Percentiles rank a stretch among this genome's conserved stretches.
phyloP scores from a whole-genome alignment of 768 basidiomycete genomes.

The Cyclocybe aegerita region DNA sequence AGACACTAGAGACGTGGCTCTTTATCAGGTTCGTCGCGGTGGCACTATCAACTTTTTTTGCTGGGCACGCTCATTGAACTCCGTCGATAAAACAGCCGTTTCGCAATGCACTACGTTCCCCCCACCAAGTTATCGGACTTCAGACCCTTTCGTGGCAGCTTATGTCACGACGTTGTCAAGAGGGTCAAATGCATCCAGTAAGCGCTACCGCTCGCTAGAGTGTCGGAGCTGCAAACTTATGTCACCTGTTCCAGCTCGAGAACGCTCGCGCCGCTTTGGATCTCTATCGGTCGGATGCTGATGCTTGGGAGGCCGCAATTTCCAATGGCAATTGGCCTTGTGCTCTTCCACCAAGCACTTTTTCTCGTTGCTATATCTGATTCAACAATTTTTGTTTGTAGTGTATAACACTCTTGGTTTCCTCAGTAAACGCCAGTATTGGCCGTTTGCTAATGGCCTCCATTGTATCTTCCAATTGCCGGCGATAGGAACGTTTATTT shows the following conservation, averaged over 20 bases:
- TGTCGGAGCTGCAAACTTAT: slow-evolving; percentile 12
- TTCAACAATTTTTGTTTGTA: not conserved
- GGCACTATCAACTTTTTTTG: too few relatives aligned
- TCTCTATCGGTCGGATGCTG: slow-evolving; percentile 53
- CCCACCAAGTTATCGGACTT: slow-evolving; percentile 69
- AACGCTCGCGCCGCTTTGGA: slow-evolving; percentile 67
- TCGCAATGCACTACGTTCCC: slow-evolving; percentile 64
- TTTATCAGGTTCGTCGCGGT: slow-evolving; percentile 51
- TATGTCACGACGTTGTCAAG: slow-evolving; percentile 77
- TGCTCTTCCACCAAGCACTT: slow-evolving; percentile 72
- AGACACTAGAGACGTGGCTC: slow-evolving; percentile 74
- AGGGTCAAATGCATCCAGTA: slow-evolving; percentile 72
- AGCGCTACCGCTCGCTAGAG: slow-evolving; percentile 26
- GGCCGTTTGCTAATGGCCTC: not conserved
- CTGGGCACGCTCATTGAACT: too few relatives aligned
- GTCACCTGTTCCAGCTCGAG: slow-evolving; percentile 52
- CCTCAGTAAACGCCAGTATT: not conserved
- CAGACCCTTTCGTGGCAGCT: slow-evolving; percentile 82
- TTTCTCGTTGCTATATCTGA: slow-evolving; percentile 76
- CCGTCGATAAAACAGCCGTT: slow-evolving; percentile 52
- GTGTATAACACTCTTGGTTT: not conserved
- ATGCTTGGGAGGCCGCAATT: slow-evolving; percentile 68
- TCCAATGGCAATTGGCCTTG: slow-evolving; percentile 70
- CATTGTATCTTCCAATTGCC: not conserved
- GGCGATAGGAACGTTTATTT: too few relatives aligned